Evolutionary conservation across 2,329 filamentous ascomycete species (phyloP), one percentile per base, ranked within the genome.

Genomic region (Ophiostoma montium): DNA sequence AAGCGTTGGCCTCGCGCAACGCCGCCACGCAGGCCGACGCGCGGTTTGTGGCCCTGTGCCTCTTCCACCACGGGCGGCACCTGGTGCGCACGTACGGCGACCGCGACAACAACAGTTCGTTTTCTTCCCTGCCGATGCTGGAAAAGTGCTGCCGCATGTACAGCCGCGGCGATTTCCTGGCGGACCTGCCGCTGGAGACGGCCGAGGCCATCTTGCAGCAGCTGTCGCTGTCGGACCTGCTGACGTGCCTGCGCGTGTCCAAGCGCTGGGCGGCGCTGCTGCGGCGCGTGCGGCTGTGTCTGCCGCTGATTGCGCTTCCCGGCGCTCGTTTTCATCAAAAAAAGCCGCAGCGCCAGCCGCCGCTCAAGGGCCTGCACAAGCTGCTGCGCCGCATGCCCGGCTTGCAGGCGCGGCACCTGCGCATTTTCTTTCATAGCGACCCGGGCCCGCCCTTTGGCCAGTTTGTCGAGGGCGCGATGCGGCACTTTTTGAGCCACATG

Each of bases 41-140:
- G 2, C 49, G 51, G 1, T 53, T 54, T 12, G 46, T 21, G 2
- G 53, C 51, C 2, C 53, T 53, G 23, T 56, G 55, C 16, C 11
- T 56, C 21, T 56, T 54, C 49, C 38, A 21, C 1, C 55, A 56
- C 13, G 55, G 55, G 12, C 12, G 51, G 36, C 47, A 55, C 46
- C 54, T 53, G 7, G 53, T 55, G 10, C 11, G 35, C 12, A 11
- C 10, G 11, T 3, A 50, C 35, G 53, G 52, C 47, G 35, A 51
- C 16, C 16, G 19, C 8, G 15, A 7, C 1, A 13, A 19, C 8
- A 12, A 7, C 1, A 13, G 12, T 21, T 10, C 10, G 8, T 11
- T 48, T n/a, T n/a, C n/a, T n/a, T n/a, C n/a, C n/a, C 16, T 36
- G 18, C 36, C 30, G 3, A 41, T 47, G 15, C 50, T 54, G 5